These are phyloP conservation scores for Gleditsia sinensis DNA, from an alignment of 306 rosid species.

Conservation along the genomic window DNA sequence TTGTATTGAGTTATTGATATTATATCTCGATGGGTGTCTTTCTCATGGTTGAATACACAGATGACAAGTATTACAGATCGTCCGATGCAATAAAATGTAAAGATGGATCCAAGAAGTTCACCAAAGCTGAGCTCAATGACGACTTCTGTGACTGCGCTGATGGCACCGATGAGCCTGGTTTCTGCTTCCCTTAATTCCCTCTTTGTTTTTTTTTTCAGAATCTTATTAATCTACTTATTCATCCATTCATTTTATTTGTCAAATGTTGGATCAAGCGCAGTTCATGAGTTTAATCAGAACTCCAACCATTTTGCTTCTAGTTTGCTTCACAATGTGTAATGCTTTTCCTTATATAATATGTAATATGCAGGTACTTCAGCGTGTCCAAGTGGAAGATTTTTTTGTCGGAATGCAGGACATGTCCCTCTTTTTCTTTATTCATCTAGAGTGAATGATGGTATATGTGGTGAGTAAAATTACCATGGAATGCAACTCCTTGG, in stretches of 20 bases:
- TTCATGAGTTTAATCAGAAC: conserved; percentile 2
- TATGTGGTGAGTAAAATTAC: conserved; percentile 69
- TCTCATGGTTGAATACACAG: conserved; percentile 42
- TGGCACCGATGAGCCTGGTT: conserved; percentile 98
- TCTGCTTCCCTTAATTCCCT: background rate
- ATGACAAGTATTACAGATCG: conserved; percentile 73
- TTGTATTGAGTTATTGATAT: background rate
- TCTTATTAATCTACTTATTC: background rate
- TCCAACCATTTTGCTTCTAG: background rate
- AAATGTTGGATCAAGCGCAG: conserved; percentile 9
- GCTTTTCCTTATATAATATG: background rate
- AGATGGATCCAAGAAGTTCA: conserved; percentile 84
- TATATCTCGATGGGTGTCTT: background rate
- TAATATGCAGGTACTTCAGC: conserved; percentile 83
- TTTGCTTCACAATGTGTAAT: background rate
- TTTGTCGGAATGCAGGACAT: conserved; percentile 81
- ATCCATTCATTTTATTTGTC: background rate
- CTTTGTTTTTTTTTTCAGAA: background rate
- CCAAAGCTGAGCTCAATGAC: conserved; percentile 80
- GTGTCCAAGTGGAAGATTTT: conserved; percentile 81
- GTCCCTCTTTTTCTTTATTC: conserved; percentile 59
- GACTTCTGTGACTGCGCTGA: conserved; percentile 92
- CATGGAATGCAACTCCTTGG: background rate
- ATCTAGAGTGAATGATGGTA: conserved; percentile 93
- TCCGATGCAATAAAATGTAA: conserved; percentile 69